Percentiles rank a stretch among this genome's conserved stretches.
Conservation (phyloP, 2,329 filamentous ascomycete genomes). For the Aphanocladium album region DNA sequence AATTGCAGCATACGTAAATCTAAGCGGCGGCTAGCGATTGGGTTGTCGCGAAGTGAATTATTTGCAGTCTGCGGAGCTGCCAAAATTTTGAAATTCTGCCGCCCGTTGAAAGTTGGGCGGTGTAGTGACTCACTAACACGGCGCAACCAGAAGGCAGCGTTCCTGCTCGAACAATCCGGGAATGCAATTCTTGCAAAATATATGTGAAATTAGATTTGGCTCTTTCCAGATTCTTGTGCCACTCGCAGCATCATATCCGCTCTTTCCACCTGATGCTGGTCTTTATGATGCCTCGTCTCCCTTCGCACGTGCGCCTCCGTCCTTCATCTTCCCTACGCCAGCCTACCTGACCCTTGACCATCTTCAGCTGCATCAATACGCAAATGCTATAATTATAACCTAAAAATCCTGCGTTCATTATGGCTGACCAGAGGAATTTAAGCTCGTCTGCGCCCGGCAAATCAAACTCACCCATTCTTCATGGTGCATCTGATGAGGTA, state of each 20-base stretch:
- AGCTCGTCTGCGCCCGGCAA: not conserved
- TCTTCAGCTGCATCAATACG: not conserved
- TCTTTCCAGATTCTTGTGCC: too few relatives aligned
- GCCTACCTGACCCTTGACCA: not conserved
- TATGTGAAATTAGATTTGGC: not conserved
- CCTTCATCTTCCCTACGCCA: not conserved
- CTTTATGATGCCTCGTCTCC: too few relatives aligned
- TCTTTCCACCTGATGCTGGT: too few relatives aligned
- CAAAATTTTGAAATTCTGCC: slow-evolving; percentile 15
- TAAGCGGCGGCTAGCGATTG: not conserved
- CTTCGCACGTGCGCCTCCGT: too few relatives aligned
- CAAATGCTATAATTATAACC: not conserved
- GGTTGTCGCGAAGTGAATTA: not conserved
- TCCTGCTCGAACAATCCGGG: not conserved
- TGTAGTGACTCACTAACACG: not conserved
- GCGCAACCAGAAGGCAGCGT: not conserved
- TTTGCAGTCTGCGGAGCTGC: not conserved
- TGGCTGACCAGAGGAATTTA: not conserved
- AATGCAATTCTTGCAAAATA: not conserved
- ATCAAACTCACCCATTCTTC: not conserved
- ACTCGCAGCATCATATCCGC: too few relatives aligned
- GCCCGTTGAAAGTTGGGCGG: slow-evolving; percentile 3
- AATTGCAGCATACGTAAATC: slow-evolving; percentile 1
- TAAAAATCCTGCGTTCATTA: not conserved
- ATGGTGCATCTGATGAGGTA: slow-evolving; percentile 3